A percentile compares a stretch with the other conserved stretches of the same genome.
Evolutionary conservation across 345 rosid genomes (phyloP).

Genomic region (Hirschfeldia incana): DNA sequence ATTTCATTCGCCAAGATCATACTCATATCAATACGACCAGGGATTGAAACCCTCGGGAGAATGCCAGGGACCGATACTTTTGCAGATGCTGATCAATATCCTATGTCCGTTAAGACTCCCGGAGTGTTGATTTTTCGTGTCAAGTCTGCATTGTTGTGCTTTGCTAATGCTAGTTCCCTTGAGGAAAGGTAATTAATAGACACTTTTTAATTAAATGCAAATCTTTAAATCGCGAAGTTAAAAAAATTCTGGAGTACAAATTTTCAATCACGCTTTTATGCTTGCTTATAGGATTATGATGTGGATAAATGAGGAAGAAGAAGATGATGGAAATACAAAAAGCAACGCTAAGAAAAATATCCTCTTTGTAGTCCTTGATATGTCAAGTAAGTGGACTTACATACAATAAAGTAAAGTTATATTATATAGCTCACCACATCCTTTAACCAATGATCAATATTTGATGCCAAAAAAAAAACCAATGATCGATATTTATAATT

Average conservation of each 20-base stretch:
- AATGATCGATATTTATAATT: neutral
- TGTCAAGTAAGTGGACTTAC: conserved; percentile 64
- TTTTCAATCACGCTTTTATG: neutral
- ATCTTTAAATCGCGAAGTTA: neutral
- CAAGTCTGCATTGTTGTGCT: conserved; percentile 80
- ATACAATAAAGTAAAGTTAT: neutral
- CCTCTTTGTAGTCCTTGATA: conserved; percentile 71
- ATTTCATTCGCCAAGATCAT: conserved; percentile 82
- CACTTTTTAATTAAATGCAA: neutral
- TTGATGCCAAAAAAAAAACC: too few relatives aligned
- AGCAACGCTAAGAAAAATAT: conserved; percentile 33
- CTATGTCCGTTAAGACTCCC: conserved; percentile 65
- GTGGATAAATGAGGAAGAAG: conserved; percentile 46
- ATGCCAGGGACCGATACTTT: conserved; percentile 64
- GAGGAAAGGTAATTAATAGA: conserved; percentile 48
- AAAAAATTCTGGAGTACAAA: neutral
- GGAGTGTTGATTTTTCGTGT: conserved; percentile 59
- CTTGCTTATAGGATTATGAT: conserved; percentile 53
- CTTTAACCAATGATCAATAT: neutral
- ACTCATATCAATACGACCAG: conserved; percentile 64
- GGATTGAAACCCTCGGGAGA: conserved; percentile 68
- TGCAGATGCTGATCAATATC: conserved; percentile 69
- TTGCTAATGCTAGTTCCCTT: conserved; percentile 80
- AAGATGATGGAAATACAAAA: conserved; percentile 34
- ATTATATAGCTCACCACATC: neutral